Conservation (phyloP, 208 protist species). For the Leishmania guyanensis region DNA sequence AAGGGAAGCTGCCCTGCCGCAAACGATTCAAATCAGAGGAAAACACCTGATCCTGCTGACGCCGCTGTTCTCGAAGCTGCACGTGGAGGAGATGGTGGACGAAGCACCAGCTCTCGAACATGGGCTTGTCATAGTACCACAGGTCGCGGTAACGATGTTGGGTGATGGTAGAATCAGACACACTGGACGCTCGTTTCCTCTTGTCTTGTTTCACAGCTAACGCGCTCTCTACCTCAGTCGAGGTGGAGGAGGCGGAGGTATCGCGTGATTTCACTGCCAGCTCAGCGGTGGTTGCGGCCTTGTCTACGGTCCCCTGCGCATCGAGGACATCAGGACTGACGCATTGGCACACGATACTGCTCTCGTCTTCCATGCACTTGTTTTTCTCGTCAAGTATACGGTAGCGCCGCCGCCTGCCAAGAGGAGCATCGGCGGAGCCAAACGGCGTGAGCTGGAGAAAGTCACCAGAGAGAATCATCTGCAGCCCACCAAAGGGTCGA, state of each 20-base stretch:
- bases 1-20: constrained; percentile 60
- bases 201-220: background rate
- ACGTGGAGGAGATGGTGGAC: constrained; percentile 60
- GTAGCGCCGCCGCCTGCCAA: background rate
- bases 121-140: constrained; percentile 46
- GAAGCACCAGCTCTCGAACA: constrained; percentile 79
- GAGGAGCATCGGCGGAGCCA: background rate
- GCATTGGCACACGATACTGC: background rate
- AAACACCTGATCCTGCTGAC: constrained; percentile 68
- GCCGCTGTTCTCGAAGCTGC: constrained; percentile 45
- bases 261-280: background rate
- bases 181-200: background rate
- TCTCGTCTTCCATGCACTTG: background rate
- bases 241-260: too few species aligned
- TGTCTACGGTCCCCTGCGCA: too few species aligned
- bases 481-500: constrained; percentile 90
- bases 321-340: background rate
- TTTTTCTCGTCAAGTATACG: too few species aligned
- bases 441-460: constrained; percentile 93
- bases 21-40: constrained; percentile 64
- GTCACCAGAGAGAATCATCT: constrained; percentile 93
- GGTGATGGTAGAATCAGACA: background rate
- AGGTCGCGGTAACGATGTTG: constrained; percentile 5
- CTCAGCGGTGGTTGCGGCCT: background rate
- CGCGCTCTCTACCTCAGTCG: background rate